Conservation (phyloP, 2,329 filamentous ascomycete genomes). For the Claviceps maximensis region DNA sequence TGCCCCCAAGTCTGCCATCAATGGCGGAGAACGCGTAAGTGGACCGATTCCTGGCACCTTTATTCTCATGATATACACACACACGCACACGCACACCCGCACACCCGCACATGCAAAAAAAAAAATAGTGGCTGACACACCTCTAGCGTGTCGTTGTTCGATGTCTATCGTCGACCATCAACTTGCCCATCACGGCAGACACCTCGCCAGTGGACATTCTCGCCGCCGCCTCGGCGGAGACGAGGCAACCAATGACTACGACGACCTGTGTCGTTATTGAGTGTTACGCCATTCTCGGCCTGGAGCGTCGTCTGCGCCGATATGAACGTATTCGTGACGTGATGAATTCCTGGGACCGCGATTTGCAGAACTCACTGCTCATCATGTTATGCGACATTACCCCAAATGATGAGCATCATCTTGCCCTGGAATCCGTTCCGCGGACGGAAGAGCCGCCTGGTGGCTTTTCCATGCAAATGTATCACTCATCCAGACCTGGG, state of each 20-base stretch:
- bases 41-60: not conserved
- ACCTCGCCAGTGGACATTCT: constrained; percentile 67
- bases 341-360: constrained; percentile 84
- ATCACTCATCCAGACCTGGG: constrained; percentile 67
- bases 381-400: constrained; percentile 47
- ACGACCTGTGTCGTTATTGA: constrained; percentile 62
- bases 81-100: not conserved
- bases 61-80: not conserved
- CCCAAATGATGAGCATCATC: constrained; percentile 38
- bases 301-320: constrained; percentile 69
- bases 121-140: not conserved
- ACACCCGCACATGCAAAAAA: no score
- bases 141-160: constrained; percentile 54
- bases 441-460: constrained; percentile 43
- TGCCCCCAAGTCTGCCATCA: constrained; percentile 68
- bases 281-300: constrained; percentile 57
- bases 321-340: constrained; percentile 82
- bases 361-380: constrained; percentile 61
- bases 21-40: constrained; percentile 63
- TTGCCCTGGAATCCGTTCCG: constrained; percentile 54
- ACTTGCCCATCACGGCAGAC: constrained; percentile 57
- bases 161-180: constrained; percentile 55
- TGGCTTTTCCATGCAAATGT: constrained; percentile 57
- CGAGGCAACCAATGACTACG: constrained; percentile 51
- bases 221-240: constrained; percentile 47